phyloP scores from a whole-genome alignment of 2,329 filamentous ascomycete genomes.

The Diaporthe batatas region DNA sequence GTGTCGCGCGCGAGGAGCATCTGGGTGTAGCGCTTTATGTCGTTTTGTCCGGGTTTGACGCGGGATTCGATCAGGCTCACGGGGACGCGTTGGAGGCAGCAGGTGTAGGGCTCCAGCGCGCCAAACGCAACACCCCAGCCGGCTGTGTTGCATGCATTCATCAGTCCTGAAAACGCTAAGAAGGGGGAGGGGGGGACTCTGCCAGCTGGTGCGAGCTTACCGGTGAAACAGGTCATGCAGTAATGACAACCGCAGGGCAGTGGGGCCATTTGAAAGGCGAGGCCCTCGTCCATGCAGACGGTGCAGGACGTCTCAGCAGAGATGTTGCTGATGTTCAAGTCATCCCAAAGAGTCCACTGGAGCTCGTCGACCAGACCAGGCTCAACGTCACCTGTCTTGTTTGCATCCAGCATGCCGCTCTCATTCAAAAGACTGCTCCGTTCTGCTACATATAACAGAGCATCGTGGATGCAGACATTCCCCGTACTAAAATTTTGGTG shows the following conservation, averaged over 20 bases:
- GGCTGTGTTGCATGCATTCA: not conserved
- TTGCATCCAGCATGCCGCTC: not conserved
- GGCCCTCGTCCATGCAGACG: constrained; percentile 4
- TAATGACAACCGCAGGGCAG: constrained; percentile 21
- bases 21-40: constrained; percentile 22
- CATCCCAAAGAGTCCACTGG: constrained; percentile 14
- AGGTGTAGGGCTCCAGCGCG: constrained; percentile 12
- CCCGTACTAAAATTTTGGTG: not conserved
- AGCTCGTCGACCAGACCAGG: not conserved
- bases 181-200: too few relatives aligned
- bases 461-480: constrained; percentile 3
- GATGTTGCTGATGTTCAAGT: constrained; percentile 15
- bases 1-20: constrained; percentile 10
- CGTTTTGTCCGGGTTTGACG: not conserved
- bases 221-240: constrained; percentile 12
- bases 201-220: not conserved
- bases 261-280: constrained; percentile 1
- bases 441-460: not conserved
- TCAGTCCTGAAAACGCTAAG: not conserved
- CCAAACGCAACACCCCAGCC: not conserved
- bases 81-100: constrained; percentile 17
- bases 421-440: not conserved
- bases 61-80: not conserved
- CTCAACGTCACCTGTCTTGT: not conserved
- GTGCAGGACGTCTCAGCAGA: not conserved